phyloP scores from a whole-genome alignment of 139 green algal species.

The Tetraselmis striata region DNA sequence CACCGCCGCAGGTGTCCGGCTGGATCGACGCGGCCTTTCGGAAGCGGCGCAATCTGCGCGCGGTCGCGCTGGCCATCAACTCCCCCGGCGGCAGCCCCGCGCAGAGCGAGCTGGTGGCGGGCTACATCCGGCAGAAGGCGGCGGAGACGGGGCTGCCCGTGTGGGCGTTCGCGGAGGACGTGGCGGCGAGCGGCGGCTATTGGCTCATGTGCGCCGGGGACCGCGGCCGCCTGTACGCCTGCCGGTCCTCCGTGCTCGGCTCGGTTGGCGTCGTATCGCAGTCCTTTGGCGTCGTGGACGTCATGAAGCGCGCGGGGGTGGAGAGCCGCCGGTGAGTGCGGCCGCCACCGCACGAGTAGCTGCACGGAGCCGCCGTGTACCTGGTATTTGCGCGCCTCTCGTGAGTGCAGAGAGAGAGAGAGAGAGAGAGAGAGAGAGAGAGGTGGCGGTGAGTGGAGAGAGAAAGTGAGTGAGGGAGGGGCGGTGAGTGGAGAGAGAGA shows the following conservation, averaged over 20 bases:
- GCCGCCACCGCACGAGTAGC: too few species aligned
- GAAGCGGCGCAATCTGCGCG: constrained; percentile 16
- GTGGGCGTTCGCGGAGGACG: constrained; percentile 42
- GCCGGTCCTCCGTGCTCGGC: constrained; percentile 29
- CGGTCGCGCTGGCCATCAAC: constrained; percentile 34
- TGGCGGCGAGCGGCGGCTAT: constrained; percentile 37
- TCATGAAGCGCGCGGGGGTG: constrained; percentile 20
- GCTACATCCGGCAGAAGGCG: constrained; percentile 20
- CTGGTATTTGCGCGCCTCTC: too few species aligned
- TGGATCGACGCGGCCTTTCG: constrained; percentile 33
- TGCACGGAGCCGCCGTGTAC: too few species aligned
- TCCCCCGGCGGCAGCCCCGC: constrained; percentile 30
- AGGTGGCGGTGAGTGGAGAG: too few species aligned
- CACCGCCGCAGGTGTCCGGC: constrained; percentile 16
- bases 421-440: too few species aligned
- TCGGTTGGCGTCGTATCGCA: constrained; percentile 33
- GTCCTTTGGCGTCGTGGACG: constrained; percentile 24
- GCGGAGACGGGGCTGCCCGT: constrained; percentile 24
- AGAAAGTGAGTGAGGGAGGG: too few species aligned
- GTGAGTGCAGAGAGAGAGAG: too few species aligned
- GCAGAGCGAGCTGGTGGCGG: constrained; percentile 30
- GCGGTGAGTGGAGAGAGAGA: too few species aligned
- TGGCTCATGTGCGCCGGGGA: constrained; percentile 40
- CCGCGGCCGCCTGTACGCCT: constrained; percentile 18
- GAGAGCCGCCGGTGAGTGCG: constrained; percentile 35